Base-by-base conservation (phyloP, 2,329 filamentous ascomycete species). In the Claviceps sp. region DNA sequence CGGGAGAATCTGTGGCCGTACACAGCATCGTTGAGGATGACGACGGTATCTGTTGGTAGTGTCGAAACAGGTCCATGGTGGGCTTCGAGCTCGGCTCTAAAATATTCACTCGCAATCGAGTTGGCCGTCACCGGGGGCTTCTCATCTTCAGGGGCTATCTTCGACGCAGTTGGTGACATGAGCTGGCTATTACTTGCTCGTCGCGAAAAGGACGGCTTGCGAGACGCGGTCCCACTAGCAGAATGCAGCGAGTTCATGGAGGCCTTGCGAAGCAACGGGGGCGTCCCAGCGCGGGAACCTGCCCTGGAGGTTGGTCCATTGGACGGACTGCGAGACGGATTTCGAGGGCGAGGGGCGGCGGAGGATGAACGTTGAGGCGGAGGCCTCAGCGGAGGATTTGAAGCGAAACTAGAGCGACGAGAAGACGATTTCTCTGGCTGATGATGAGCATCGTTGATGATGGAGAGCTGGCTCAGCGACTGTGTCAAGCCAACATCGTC, bases 1-100 rank as follows among this genome's bases (percentile, higher is more conserved):
- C 93, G 79, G 11, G 90, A 88, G 67, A 83, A 98, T 22, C 89
- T 84, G 69, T 98, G 93, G 24, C 91, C 90, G 65, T 97, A 98
- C 68, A 91, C 95, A 50, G 86, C 84, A 70, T 98, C 93, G 61
- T 97, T 89, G 2, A 98, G 72, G 34, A 98, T 77, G 47, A 97
- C 89, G 4, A 94, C 70, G 0, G 88, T 88, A 55, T 89, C 73
- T 11, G 77, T 67, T 37, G 69, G 58, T 26, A 67, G 62, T 8
- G 67, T 66, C 2, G 68, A 64, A 11, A 69, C 64, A 2, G 62
- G 62, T 37, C 71, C 69, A 53, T 83, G 77, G 60, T 88, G 83
- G 6, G 75, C 67, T 16, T 78, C 73, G 37, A 94, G 67, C 63
- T 95, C 88, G 55, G 76, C 78, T 55, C 74, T 72, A 62, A 95